Conservation (phyloP, 768 basidiomycete species). For the Holtermannia corniformis region DNA sequence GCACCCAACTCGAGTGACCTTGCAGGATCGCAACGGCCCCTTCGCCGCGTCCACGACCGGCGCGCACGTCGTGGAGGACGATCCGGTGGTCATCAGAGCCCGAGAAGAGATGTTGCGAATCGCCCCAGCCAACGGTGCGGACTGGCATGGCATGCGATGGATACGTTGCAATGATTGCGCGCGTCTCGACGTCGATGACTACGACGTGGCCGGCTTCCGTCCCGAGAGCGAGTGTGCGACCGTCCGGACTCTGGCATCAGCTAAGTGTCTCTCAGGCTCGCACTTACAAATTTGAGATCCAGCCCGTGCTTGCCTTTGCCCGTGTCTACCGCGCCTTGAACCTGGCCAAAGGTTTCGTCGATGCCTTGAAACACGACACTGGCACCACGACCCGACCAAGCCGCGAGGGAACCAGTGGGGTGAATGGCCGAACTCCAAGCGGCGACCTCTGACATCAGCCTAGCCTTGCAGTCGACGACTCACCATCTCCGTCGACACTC, state of each 20-base stretch:
- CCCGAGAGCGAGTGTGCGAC: conserved; percentile 67
- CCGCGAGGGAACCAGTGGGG: conserved; percentile 45
- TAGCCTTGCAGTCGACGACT: conserved; percentile 31
- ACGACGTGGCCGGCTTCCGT: conserved; percentile 81
- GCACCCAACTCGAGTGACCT: conserved; percentile 86
- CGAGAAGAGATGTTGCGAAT: conserved; percentile 63
- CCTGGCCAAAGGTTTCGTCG: conserved; percentile 2
- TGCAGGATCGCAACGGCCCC: conserved; percentile 75
- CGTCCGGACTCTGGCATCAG: conserved; percentile 70
- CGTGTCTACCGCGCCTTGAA: conserved; percentile 26
- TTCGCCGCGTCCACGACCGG: conserved; percentile 50
- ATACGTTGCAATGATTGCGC: conserved; percentile 58
- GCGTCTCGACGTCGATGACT: conserved; percentile 69
- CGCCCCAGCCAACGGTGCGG: conserved; percentile 71
- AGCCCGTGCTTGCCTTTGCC: conserved; percentile 42
- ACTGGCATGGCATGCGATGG: conserved; percentile 85
- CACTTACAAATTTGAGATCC: conserved; percentile 46
- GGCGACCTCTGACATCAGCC: conserved; percentile 32
- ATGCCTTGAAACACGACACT: conserved; percentile 26
- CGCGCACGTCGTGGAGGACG: conserved; percentile 77
- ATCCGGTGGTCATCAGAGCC: conserved; percentile 90
- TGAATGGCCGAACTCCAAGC: conserved; percentile 81
- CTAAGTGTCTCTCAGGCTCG: conserved; percentile 40
- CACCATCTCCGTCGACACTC: conserved; percentile 59
- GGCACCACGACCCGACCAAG: conserved; percentile 36